Evolutionary conservation across 176 grass and related monocot species (phyloP), one percentile per base, ranked within the genome.

Genomic region (Melocanna baccifera): DNA sequence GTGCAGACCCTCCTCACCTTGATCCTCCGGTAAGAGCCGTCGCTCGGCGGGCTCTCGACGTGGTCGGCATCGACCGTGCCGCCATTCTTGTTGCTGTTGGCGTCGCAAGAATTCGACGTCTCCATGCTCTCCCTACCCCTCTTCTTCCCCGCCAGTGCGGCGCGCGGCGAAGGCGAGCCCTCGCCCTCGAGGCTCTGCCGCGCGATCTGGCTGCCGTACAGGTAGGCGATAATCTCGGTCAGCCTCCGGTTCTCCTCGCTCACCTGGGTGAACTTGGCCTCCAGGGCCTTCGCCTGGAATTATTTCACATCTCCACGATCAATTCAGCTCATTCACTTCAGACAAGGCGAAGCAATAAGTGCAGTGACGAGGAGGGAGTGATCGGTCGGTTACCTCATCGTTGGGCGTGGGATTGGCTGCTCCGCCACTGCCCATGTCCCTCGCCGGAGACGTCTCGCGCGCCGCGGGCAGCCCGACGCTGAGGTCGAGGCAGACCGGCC

Each of bases 211-310:
- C 26, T 83, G 53, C 73, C 10, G 26, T 14, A 81, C 9, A 91
- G 77, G 71, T 22, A 12, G 9, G 43, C 57, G 75, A 98, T 88
- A 87, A 55, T 80, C 80, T 98, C 85, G 0, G 19, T 78, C 0
- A 98, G 80, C 72, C 82, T 81, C 72, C 92, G 87, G 83, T 93
- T 98, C 85, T 93, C 93, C 89, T 91, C 85, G 62, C 46, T 95
- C 22, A 95, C 45, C 75, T 91, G 80, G 9, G 81, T 87, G 62
- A 98, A 4, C 64, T 74, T 88, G 3, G 75, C 91, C 88, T 98
- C 91, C 0, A 95, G 16, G 0, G 28, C 43, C 62, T 62, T 90
- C 0, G 52, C 53, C 89, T 88, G 82, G 34, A 62, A 74, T 45
- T 45, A 41, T 8, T 10, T 62, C 61, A 37, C 66, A 50, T 79